Evolutionary conservation across 202 grass and related monocot genomes (phyloP).

Genomic region (Musa balbisiana): DNA sequence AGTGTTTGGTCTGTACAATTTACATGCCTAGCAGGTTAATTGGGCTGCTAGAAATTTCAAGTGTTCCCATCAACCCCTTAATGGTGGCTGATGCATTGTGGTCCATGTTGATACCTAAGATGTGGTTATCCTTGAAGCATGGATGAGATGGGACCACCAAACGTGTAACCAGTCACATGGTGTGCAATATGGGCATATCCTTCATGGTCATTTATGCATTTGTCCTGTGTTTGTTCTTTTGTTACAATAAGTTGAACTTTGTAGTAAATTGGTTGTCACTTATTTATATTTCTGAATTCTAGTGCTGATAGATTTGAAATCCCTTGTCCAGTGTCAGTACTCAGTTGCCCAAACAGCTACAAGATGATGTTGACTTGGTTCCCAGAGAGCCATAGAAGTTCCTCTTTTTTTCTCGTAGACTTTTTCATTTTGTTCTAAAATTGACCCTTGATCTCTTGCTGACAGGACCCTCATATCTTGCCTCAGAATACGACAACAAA

Average conservation of each 20-base stretch:
- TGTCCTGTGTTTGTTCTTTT: too few relatives aligned
- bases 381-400: too few relatives aligned
- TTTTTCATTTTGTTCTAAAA: too few relatives aligned
- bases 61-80: neutral
- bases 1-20: neutral
- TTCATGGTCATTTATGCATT: too few relatives aligned
- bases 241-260: neutral
- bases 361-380: too few relatives aligned
- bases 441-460: too few relatives aligned
- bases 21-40: neutral
- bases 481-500: constrained; percentile 16
- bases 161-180: too few relatives aligned
- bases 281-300: neutral
- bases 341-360: too few relatives aligned
- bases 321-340: too few relatives aligned
- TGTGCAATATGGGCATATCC: too few relatives aligned
- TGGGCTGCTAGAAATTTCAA: neutral
- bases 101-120: neutral
- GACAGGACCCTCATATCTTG: constrained; percentile 36
- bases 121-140: neutral
- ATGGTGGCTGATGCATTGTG: neutral
- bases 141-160: too few relatives aligned
- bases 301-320: constrained; percentile 14
- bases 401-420: too few relatives aligned
- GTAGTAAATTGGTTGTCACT: neutral